Evolutionary conservation across 768 basidiomycete species (phyloP), one percentile per base, ranked within the genome.

Genomic region (Gelatoporia subvermispora): DNA sequence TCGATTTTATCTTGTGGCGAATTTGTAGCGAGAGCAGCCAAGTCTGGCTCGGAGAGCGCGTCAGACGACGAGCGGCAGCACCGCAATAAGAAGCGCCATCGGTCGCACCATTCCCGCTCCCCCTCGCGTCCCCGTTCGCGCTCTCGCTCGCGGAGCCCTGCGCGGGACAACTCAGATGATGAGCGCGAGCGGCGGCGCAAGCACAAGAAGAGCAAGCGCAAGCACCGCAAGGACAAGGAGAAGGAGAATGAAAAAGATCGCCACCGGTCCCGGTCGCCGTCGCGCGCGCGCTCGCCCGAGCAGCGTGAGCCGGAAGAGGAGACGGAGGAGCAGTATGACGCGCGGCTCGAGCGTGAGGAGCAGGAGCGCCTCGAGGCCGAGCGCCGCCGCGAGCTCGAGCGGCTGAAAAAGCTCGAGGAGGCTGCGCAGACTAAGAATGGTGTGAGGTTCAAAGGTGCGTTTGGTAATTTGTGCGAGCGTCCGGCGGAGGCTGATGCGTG

Each of bases 241-340:
- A 57, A 51, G 47, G 65, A 65, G 53, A n/a, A n/a, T n/a, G n/a
- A 53, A 52, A n/a, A 38, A 28, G 7, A 45, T 8, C 40, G 43
- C 43, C 47, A 36, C 2, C 47, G 38, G 55, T 56, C 20, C 50
- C 54, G 43, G 53, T 44, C 48, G 25, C 48, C 23, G 8, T 44
- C 42, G 15, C 23, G 41, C 7, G 22, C 43, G 2, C 43, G 25
- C 11, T 38, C 35, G 16, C 23, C 51, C 24, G 17, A 56, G 49
- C 50, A 58, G 3, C 35, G 46, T 43, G 60, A 59, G 38, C 40
- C 59, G 7, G 55, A 39, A 35, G 63, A 67, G 52, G 85, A 87
- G 61, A 85, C 82, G 0, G 81, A 84, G 54, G 86, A 85, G 61
- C 82, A 85, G 59, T 86, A 88, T 52, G 85, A 85, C 56, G 76